These are phyloP conservation scores for Byssoonygena ceratinophila DNA, from an alignment of 2,329 filamentous ascomycete genomes.

Conservation along the genomic window DNA sequence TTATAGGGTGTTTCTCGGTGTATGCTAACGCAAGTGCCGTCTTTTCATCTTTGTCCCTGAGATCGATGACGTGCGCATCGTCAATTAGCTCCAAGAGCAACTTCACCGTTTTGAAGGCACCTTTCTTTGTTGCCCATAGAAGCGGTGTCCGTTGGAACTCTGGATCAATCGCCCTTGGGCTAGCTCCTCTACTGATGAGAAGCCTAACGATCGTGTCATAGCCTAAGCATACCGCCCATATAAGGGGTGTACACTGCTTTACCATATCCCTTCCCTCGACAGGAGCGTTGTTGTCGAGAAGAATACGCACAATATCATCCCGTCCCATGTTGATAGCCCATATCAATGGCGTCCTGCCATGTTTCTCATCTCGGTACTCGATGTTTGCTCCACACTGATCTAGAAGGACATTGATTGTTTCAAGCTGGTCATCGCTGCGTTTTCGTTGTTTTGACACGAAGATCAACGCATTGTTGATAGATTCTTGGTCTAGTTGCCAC, in stretches of 20 bases:
- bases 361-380: not conserved
- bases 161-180: not conserved
- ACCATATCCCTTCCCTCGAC: not conserved
- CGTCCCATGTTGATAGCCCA: not conserved
- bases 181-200: not conserved
- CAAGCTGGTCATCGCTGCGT: not conserved
- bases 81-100: not conserved
- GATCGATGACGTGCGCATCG: not conserved
- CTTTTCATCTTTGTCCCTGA: not conserved
- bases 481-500: not conserved
- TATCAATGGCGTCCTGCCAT: not conserved
- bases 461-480: not conserved
- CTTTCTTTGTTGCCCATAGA: constrained; percentile 1
- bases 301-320: not conserved
- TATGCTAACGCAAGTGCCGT: constrained; percentile 3
- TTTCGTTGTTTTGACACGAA: not conserved
- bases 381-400: not conserved
- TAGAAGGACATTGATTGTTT: not conserved
- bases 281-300: not conserved
- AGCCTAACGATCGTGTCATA: not conserved
- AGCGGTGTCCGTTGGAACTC: not conserved
- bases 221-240: not conserved
- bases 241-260: not conserved
- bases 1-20: not conserved
- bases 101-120: not conserved